Base-by-base conservation (phyloP, 1,139 yeast genomes). In the Geotrichum reessii region DNA sequence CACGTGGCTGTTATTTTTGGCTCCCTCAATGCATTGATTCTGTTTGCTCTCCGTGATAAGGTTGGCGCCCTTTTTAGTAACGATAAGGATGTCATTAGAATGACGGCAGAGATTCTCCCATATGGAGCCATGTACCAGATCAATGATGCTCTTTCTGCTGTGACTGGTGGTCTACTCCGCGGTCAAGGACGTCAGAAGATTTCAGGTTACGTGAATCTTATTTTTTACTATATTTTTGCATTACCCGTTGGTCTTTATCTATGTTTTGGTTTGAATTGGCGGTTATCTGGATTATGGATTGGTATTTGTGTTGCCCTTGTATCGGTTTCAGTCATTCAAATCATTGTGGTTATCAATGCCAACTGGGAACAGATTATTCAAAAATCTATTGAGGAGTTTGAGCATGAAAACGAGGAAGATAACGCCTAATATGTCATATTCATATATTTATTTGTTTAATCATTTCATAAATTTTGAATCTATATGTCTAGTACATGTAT, bases 111-210 rank as follows among this genome's bases (percentile, higher is more conserved):
- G 1, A 76, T 88, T 17, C 78, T 89, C 63, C 96, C 96, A 0
- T 71, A 86, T 55, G 88, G 89, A 44, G 83, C 95, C 0, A 64
- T 84, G 1, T 80, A 87, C 63, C 93, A 88, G 66, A 76, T 88
- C 2, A 85, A 88, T 66, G 97, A 91, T 69, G 85, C 95, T 0
- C 67, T 87, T 47, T 88, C 91, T n/a, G 85, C 91, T 9, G 90
- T 88, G 1, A 86, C 92, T 0, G 88, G 90, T 58, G 93, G 96
- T 1, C 81, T 90, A 53, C 72, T 91, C 57, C 77, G 97, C 61
- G 97, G 96, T 2, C 88, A 87, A 70, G 97, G 96, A 0, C 79
- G 85, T 68, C 97, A 91, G 71, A 81, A 82, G 53, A 78, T 88
- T 47, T 97, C 97, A 0, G 95, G 97, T 0, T 73, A 83, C 47